Base-by-base conservation (phyloP, 352 stramenopile species). In the Phytophthora rubi region DNA sequence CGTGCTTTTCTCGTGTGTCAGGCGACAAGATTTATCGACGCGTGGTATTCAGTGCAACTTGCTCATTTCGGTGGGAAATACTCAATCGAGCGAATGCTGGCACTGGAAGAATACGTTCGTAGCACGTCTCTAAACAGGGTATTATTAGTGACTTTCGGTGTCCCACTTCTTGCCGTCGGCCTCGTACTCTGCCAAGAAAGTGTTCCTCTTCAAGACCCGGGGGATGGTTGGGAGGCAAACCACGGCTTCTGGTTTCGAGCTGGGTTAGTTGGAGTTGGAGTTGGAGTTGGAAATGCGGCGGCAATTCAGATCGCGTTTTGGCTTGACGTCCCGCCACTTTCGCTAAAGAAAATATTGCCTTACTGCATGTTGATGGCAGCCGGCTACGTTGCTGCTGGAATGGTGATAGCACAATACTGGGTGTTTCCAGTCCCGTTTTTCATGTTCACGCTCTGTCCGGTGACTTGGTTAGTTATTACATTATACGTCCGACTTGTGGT, bases 221-320 rank as follows among this genome's bases (percentile, higher is more conserved):
- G 21, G 2, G 45, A 56, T 44, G 68, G 68, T 2, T 75, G 68
- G 68, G 12, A 44, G 51, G 5, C 2, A 28, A 75, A 75, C 10
- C 56, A 64, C n/a, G 68, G 68, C 4, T 75, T 75, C 37, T 75
- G 68, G 68, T 10, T 75, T 53, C 62, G 68, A 33, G 68, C 42
- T 9, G 62, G 33, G 1, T 4, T 71, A 2, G 57, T 59, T 53
- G 68, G 62, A 0, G 49, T 68, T 35, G 68, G 62, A 0, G 49
- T 68, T 35, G 44, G 42, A 2, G 12, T 71, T 7, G 62, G 62
- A 21, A 63, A 71, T 32, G 68, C 55, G 8, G 42, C 53, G 4
- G 59, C 44, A 2, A 68, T 59, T 42, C 49, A 71, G 18, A 53
- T 71, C 16, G 48, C 21, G 35, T 62, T 64, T 23, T 71, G 56